These are phyloP conservation scores for Bullera alba DNA, from an alignment of 768 basidiomycete species.

Conservation along the genomic window DNA sequence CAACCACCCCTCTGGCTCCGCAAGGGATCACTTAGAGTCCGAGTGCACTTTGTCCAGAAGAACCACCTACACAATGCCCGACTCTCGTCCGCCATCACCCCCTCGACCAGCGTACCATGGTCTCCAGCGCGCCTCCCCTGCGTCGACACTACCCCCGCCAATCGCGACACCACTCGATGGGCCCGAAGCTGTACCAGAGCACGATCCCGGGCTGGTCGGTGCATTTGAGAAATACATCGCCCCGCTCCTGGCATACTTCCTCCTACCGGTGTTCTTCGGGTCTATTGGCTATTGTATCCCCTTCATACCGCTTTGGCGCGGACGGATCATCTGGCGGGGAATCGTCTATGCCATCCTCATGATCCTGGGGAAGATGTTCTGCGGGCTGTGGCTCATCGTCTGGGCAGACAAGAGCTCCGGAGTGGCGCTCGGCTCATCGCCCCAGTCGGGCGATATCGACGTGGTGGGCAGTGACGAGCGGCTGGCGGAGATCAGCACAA, in stretches of 20 bases:
- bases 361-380: constrained; percentile 53
- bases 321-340: constrained; percentile 53
- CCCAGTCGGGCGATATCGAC: too few relatives aligned
- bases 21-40: too few relatives aligned
- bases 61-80: neutral
- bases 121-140: neutral
- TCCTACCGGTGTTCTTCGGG: constrained; percentile 62
- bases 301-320: constrained; percentile 49
- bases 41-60: neutral
- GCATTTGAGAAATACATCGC: constrained; percentile 48
- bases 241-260: constrained; percentile 49
- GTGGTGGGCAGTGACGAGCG: too few relatives aligned
- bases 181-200: neutral
- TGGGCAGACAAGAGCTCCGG: constrained; percentile 16
- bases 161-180: too few relatives aligned
- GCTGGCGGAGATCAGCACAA: too few relatives aligned
- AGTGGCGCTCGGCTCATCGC: too few relatives aligned
- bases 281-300: constrained; percentile 59
- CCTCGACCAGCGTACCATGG: too few relatives aligned
- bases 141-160: neutral
- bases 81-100: too few relatives aligned
- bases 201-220: neutral
- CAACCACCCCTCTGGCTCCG: neutral
- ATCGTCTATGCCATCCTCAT: constrained; percentile 57
- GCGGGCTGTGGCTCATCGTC: constrained; percentile 50